Conservation (phyloP, 2,329 filamentous ascomycete genomes). For the Trichoderma brevicompactum region DNA sequence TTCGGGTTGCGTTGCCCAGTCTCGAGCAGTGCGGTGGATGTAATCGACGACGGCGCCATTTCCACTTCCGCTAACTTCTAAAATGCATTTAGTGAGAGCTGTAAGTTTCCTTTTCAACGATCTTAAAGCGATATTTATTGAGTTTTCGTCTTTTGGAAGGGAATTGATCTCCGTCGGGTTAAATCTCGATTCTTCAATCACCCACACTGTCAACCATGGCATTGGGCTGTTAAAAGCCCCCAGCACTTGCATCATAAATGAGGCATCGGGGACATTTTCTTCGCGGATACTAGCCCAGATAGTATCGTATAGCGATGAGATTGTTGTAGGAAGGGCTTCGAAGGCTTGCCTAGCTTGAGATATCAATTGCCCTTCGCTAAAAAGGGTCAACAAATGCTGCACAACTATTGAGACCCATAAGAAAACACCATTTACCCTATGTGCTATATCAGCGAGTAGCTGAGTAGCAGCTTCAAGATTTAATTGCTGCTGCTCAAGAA, state of each 20-base stretch:
- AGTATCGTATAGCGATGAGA: background rate
- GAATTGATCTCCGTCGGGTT: background rate
- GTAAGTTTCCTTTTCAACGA: background rate
- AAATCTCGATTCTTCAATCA: background rate
- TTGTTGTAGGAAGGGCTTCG: background rate
- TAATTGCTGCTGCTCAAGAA: background rate
- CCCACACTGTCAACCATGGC: background rate
- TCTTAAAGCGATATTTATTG: background rate
- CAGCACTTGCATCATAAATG: background rate
- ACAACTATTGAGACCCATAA: background rate
- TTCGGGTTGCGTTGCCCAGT: background rate
- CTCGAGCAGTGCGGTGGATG: background rate
- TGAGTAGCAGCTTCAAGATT: background rate
- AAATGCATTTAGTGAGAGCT: background rate
- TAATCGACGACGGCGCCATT: background rate
- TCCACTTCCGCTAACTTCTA: background rate
- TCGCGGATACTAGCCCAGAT: background rate
- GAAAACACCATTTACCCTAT: background rate
- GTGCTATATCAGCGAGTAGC: background rate
- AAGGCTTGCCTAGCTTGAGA: background rate
- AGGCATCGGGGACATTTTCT: background rate
- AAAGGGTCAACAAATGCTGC: background rate
- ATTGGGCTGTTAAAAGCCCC: background rate
- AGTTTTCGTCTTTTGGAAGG: background rate
- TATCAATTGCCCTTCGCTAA: background rate